Percentiles rank a stretch among this genome's conserved stretches.
Conservation (phyloP, 176 grass and related monocot species). For the Puccinellia tenuiflora region DNA sequence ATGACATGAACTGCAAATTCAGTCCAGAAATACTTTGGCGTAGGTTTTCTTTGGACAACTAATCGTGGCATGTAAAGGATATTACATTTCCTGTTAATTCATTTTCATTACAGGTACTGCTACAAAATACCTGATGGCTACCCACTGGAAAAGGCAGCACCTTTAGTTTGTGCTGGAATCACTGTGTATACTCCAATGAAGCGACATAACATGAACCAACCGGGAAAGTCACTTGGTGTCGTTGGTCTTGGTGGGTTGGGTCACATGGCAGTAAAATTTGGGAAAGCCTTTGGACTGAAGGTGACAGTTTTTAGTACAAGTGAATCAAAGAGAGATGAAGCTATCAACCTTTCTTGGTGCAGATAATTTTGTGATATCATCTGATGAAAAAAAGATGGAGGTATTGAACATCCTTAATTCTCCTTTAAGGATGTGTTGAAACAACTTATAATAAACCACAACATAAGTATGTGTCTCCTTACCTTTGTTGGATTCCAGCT, state of each 20-base stretch:
- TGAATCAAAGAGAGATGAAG: slow-evolving; percentile 75
- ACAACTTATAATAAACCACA: background rate
- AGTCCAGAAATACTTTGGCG: background rate
- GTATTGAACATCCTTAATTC: slow-evolving; percentile 16
- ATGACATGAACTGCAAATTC: background rate
- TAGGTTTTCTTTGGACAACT: background rate
- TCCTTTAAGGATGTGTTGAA: background rate
- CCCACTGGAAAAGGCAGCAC: slow-evolving; percentile 58
- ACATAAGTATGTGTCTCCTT: background rate
- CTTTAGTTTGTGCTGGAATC: slow-evolving; percentile 74
- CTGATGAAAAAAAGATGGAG: slow-evolving; percentile 63
- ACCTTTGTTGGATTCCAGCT: background rate
- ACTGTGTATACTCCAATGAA: slow-evolving; percentile 78
- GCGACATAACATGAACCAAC: slow-evolving; percentile 78
- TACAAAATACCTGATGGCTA: slow-evolving; percentile 75
- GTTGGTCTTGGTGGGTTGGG: slow-evolving; percentile 71
- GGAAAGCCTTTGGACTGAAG: slow-evolving; percentile 69
- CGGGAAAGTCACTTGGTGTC: slow-evolving; percentile 67
- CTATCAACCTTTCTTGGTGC: slow-evolving; percentile 50
- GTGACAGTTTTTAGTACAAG: slow-evolving; percentile 72
- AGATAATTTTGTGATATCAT: slow-evolving; percentile 79
- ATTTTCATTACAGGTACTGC: slow-evolving; percentile 41
- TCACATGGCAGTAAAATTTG: slow-evolving; percentile 83
- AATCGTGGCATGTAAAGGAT: background rate
- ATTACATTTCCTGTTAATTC: background rate